Base-by-base conservation (phyloP, 163 green algal species). In the Prototheca stagnorum region DNA sequence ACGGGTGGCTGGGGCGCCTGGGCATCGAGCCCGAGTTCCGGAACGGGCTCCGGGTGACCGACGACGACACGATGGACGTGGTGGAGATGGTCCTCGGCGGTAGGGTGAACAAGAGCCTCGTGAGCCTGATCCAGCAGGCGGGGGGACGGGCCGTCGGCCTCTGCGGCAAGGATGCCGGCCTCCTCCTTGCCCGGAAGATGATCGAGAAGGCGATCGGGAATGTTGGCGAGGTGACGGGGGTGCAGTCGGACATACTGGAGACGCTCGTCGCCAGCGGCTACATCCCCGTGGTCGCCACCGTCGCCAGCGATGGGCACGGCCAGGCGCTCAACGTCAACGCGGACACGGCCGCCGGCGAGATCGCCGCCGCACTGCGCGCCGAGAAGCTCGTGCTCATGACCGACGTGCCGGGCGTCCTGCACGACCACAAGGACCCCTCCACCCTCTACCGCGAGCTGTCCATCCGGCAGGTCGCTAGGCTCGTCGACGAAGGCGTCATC, bases 341-440 rank as follows among this genome's bases (percentile, higher is more conserved):
- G 4, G 90, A 99, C 70, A 97, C 84, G 7, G 90, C 85, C 19
- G 90, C 90, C 0, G 90, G 90, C 29, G 90, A 96, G 77, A 76
- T 98, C 53, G 89, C 89, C 3, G 87, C 85, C 7, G 73, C 82
- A 1, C 67, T 98, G 34, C 59, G 79, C 33, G 90, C 90, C 0
- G 90, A 98, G 73, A 99, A 99, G 78, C 82, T 99, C 5, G 91
- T 99, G 47, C 75, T 99, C 37, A 99, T 99, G 90, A 99, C 90
- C 17, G 90, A 99, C 60, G 90, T 97, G 46, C 79, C 88, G 1
- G 90, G 90, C 2, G 81, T 98, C 49, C 69, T 97, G 69, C 63
- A 65, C 4, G 79, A 98, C 65, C 93, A 93, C 66, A 74, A 96
- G 52, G 86, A 95, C 62, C 47, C 81, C 0, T 35, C 42, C 43